phyloP scores from a whole-genome alignment of 257 asterid genomes.

The Mitragyna speciosa region DNA sequence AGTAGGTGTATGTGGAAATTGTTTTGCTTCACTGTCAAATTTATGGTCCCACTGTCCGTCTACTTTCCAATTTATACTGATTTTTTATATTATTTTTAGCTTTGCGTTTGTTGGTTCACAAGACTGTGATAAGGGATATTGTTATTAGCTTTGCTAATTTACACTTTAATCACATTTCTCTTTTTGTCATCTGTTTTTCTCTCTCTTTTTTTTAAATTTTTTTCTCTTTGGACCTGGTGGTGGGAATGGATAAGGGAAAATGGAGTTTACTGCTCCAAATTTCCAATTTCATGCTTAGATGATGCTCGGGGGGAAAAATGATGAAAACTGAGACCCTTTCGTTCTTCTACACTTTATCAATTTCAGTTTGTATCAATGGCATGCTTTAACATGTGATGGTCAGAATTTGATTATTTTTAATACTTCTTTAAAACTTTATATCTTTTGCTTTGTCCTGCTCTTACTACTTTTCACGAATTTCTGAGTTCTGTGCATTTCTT shows the following conservation, averaged over 20 bases:
- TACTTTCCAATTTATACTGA: neutral
- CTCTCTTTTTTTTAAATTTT: neutral
- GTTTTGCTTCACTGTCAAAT: neutral
- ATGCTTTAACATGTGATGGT: slow-evolving; percentile 8
- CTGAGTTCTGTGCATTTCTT: neutral
- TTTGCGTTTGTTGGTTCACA: neutral
- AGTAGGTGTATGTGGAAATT: neutral
- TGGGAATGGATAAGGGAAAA: neutral
- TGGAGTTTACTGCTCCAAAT: slow-evolving; percentile 9
- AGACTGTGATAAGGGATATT: neutral
- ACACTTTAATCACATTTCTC: neutral
- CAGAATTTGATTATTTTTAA: neutral
- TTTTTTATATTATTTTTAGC: neutral
- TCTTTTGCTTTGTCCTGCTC: slow-evolving; percentile 7
- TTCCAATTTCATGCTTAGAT: neutral
- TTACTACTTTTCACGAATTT: neutral
- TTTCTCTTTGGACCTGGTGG: neutral
- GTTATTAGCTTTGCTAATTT: neutral
- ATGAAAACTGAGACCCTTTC: slow-evolving; percentile 15
- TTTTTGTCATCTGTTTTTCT: too few relatives aligned
- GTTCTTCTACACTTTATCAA: slow-evolving; percentile 7
- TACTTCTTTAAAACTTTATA: neutral
- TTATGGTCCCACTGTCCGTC: slow-evolving; percentile 12
- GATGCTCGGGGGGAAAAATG: neutral
- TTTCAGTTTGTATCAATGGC: slow-evolving; percentile 6